phyloP scores from a whole-genome alignment of 2,329 filamentous ascomycete species.

The Sporothrix curviconia region DNA sequence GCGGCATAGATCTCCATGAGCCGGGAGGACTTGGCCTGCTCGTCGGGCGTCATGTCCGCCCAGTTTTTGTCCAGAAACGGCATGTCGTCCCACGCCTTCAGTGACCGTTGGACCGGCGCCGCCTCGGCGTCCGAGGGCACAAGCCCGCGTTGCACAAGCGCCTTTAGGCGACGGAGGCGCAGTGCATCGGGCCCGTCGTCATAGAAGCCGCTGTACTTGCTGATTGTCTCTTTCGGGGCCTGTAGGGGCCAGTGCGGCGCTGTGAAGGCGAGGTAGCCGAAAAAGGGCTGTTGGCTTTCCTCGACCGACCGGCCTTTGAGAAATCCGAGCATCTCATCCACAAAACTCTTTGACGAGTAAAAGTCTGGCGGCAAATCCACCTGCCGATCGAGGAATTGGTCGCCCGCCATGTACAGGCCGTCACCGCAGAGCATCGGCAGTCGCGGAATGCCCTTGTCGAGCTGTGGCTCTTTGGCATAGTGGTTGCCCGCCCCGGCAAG shows the following conservation, averaged over 20 bases:
- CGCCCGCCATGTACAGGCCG: slow-evolving; percentile 25
- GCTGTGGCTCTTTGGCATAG: background rate
- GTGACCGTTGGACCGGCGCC: slow-evolving; percentile 44
- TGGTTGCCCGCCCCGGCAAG: background rate
- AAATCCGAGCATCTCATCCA: slow-evolving; percentile 45
- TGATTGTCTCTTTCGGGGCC: slow-evolving; percentile 40
- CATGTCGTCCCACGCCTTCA: too few relatives aligned
- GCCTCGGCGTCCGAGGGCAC: slow-evolving; percentile 43
- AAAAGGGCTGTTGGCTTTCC: slow-evolving; percentile 41
- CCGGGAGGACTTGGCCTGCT: slow-evolving; percentile 40
- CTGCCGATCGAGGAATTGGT: too few relatives aligned
- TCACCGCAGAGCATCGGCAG: slow-evolving; percentile 35
- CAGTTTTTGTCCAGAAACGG: slow-evolving; percentile 41
- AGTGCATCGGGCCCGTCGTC: slow-evolving; percentile 54
- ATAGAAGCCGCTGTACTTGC: slow-evolving; percentile 53
- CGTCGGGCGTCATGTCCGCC: slow-evolving; percentile 39
- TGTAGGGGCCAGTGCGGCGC: slow-evolving; percentile 53
- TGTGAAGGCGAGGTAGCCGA: slow-evolving; percentile 54
- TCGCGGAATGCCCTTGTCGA: background rate
- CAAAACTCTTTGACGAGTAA: slow-evolving; percentile 48
- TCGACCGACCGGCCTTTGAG: slow-evolving; percentile 39
- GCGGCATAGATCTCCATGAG: slow-evolving; percentile 58
- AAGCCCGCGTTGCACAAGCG: slow-evolving; percentile 40
- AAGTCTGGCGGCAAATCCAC: slow-evolving; percentile 29
- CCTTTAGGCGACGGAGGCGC: slow-evolving; percentile 41